These are phyloP conservation scores for Miscanthus sacchariflorus DNA, from an alignment of 202 grass and related monocot genomes.

Conservation along the genomic window DNA sequence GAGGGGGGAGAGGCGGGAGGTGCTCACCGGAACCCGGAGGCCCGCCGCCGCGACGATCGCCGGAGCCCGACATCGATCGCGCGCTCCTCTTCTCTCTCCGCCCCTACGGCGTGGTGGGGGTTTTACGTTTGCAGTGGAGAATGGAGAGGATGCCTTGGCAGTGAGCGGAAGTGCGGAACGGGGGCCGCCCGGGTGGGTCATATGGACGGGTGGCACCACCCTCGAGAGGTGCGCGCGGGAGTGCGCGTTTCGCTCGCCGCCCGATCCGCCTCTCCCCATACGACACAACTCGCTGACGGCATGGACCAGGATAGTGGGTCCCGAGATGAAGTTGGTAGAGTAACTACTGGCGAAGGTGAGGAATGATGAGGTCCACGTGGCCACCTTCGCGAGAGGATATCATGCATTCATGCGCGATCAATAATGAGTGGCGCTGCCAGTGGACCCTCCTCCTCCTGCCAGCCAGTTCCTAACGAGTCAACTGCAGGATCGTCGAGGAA, in stretches of 20 bases:
- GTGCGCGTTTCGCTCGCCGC: background rate
- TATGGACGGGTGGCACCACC: background rate
- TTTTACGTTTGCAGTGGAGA: background rate
- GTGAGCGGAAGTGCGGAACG: background rate
- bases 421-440: background rate
- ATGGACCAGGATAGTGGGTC: background rate
- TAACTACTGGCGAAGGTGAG: background rate
- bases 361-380: background rate
- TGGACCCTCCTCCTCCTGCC: background rate
- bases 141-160: background rate
- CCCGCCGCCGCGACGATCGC: conserved; percentile 43
- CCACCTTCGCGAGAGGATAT: background rate
- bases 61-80: conserved; percentile 43
- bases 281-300: background rate
- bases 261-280: background rate
- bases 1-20: background rate
- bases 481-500: background rate
- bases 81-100: background rate
- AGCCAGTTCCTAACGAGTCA: background rate
- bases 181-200: background rate
- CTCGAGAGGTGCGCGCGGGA: background rate
- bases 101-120: background rate
- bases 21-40: conserved; percentile 33
- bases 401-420: background rate
- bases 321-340: background rate